phyloP scores from a whole-genome alignment of 106 monocot species.

The Acanthochlamys bracteata region DNA sequence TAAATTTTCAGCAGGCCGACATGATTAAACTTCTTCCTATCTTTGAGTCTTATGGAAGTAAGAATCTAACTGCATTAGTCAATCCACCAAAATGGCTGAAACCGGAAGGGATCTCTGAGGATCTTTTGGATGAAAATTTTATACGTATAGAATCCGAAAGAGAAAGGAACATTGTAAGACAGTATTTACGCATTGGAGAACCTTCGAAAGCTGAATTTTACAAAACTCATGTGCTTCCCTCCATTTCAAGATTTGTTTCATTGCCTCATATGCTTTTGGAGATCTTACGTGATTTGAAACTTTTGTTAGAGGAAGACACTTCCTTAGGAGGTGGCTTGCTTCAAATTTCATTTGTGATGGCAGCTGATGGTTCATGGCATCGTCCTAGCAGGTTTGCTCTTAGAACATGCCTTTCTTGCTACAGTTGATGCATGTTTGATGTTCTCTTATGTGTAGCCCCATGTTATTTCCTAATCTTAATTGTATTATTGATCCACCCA shows the following conservation, averaged over 20 bases:
- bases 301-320: constrained; percentile 51
- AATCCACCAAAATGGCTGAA: constrained; percentile 80
- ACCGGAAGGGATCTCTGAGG: constrained; percentile 64
- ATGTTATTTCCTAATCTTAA: too few species aligned
- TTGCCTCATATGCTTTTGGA: constrained; percentile 42
- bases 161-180: constrained; percentile 62
- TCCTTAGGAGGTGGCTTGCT: constrained; percentile 38
- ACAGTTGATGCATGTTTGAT: too few species aligned
- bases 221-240: constrained; percentile 49
- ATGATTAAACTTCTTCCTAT: constrained; percentile 81
- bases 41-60: constrained; percentile 72
- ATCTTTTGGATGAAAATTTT: constrained; percentile 81
- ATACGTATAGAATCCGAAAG: constrained; percentile 65
- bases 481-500: too few species aligned
- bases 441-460: too few species aligned
- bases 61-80: constrained; percentile 39
- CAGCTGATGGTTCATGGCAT: constrained; percentile 77
- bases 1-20: constrained; percentile 41
- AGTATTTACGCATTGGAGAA: constrained; percentile 53
- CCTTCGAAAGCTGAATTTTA: constrained; percentile 79
- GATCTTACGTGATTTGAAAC: constrained; percentile 65
- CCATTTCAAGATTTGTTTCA: constrained; percentile 53
- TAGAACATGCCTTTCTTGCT: background rate
- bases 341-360: constrained; percentile 72
- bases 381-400: constrained; percentile 69